phyloP scores from a whole-genome alignment of 352 stramenopile genomes.

The Phytophthora capsici region DNA sequence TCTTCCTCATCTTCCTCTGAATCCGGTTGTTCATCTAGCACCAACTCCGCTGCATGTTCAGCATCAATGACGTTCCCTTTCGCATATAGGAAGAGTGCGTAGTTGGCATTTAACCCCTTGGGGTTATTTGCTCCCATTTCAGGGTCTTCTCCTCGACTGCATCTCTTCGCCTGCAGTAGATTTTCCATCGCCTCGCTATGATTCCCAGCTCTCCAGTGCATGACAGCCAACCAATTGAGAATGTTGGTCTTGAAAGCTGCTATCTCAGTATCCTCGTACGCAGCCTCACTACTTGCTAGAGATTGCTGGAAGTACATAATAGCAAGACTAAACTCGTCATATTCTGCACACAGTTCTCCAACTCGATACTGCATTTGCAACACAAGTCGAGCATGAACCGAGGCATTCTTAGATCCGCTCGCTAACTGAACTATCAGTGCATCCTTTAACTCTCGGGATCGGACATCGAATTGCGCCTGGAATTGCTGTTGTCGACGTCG shows the following conservation, averaged over 20 bases:
- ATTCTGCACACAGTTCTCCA: slow-evolving; percentile 39
- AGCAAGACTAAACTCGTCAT: slow-evolving; percentile 42
- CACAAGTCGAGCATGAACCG: slow-evolving; percentile 16
- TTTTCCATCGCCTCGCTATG: slow-evolving; percentile 40
- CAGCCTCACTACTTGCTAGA: slow-evolving; percentile 26
- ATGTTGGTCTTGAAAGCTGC: slow-evolving; percentile 37
- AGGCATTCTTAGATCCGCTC: not conserved
- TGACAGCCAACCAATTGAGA: slow-evolving; percentile 48
- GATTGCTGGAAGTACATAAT: slow-evolving; percentile 45
- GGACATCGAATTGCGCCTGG: slow-evolving; percentile 30
- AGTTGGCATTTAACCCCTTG: slow-evolving; percentile 47
- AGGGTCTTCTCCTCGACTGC: slow-evolving; percentile 7
- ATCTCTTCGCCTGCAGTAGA: slow-evolving; percentile 50
- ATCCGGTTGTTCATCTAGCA: slow-evolving; percentile 26
- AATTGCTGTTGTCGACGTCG: slow-evolving; percentile 40
- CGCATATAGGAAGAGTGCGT: slow-evolving; percentile 49
- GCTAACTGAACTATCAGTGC: slow-evolving; percentile 12
- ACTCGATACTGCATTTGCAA: slow-evolving; percentile 43
- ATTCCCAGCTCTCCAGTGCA: slow-evolving; percentile 41
- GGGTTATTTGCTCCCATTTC: not conserved
- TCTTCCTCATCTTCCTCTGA: slow-evolving; percentile 22
- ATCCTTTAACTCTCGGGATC: slow-evolving; percentile 31
- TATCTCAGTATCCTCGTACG: slow-evolving; percentile 14
- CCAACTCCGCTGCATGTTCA: slow-evolving; percentile 32
- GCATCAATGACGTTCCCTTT: slow-evolving; percentile 44